Evolutionary conservation across 345 rosid genomes (phyloP).

Genomic region (Euphorbia lathyris): DNA sequence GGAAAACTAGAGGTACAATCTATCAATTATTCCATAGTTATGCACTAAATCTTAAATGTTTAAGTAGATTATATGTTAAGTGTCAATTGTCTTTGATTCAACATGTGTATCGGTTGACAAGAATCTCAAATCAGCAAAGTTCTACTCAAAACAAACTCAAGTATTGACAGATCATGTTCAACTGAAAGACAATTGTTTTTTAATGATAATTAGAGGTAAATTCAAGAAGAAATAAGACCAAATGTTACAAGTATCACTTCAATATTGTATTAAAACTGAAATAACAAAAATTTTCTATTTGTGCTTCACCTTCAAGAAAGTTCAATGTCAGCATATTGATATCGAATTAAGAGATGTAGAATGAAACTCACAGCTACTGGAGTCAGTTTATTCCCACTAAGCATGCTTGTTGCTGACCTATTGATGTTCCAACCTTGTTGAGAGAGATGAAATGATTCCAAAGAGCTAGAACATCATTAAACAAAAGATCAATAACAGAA

Average conservation of each 20-base stretch:
- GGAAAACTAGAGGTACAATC: neutral
- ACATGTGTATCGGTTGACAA: neutral
- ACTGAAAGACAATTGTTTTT: too few species aligned
- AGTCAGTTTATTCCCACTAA: conserved; percentile 78
- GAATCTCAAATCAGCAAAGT: neutral
- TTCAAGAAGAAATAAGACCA: neutral
- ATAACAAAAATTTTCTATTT: too few species aligned
- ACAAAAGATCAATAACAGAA: too few species aligned
- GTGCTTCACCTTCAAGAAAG: too few species aligned
- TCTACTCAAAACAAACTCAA: neutral
- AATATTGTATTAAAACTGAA: too few species aligned
- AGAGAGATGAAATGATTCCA: too few species aligned
- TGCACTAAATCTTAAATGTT: neutral
- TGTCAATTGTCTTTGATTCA: neutral
- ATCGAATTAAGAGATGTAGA: conserved; percentile 10
- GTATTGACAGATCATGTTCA: too few species aligned
- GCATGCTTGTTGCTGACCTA: conserved; percentile 99
- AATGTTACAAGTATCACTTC: neutral
- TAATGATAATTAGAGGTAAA: too few species aligned
- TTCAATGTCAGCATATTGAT: neutral
- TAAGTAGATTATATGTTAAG: neutral
- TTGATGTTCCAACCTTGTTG: too few species aligned
- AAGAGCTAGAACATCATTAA: too few species aligned
- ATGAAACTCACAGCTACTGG: conserved; percentile 56
- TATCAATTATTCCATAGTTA: neutral